A percentile compares a stretch with the other conserved stretches of the same genome.
These are phyloP conservation scores for Cercis canadensis DNA, from an alignment of 306 rosid genomes.

Conservation along the genomic window DNA sequence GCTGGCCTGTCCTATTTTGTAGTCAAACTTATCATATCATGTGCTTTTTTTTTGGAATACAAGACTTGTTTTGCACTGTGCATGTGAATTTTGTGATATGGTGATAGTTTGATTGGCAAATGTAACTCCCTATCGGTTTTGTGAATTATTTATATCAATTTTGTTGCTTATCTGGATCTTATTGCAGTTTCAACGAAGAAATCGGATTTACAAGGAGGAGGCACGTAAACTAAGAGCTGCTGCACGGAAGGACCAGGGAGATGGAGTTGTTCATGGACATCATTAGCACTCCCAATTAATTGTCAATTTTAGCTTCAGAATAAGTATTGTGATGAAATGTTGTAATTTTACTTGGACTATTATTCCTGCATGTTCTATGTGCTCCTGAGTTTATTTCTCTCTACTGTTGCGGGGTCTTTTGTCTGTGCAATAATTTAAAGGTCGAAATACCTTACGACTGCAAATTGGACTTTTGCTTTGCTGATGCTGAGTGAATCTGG, in stretches of 20 bases:
- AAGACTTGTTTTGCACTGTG: no score
- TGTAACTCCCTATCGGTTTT: neutral
- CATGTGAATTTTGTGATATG: no score
- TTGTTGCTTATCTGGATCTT: constrained; percentile 24
- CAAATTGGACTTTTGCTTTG: neutral
- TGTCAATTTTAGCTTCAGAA: constrained; percentile 47
- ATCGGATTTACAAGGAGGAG: constrained; percentile 95
- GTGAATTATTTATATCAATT: constrained; percentile 23
- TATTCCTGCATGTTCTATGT: constrained; percentile 46
- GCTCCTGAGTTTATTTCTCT: constrained; percentile 43
- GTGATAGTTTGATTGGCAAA: constrained; percentile 12
- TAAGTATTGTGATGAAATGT: constrained; percentile 44
- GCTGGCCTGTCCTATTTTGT: neutral
- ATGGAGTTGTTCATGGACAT: constrained; percentile 52
- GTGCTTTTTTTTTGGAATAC: neutral
- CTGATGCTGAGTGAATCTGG: constrained; percentile 33
- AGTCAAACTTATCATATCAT: neutral
- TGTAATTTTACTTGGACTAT: constrained; percentile 45
- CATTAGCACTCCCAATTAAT: constrained; percentile 44
- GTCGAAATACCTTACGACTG: no score
- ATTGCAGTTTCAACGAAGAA: constrained; percentile 80
- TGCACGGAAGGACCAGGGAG: constrained; percentile 66
- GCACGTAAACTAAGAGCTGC: constrained; percentile 92
- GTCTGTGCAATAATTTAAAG: constrained; percentile 57
- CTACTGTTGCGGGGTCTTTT: constrained; percentile 40